phyloP scores from a whole-genome alignment of 1,284 basidiomycete genomes.

The Rhodotorula sp. region DNA sequence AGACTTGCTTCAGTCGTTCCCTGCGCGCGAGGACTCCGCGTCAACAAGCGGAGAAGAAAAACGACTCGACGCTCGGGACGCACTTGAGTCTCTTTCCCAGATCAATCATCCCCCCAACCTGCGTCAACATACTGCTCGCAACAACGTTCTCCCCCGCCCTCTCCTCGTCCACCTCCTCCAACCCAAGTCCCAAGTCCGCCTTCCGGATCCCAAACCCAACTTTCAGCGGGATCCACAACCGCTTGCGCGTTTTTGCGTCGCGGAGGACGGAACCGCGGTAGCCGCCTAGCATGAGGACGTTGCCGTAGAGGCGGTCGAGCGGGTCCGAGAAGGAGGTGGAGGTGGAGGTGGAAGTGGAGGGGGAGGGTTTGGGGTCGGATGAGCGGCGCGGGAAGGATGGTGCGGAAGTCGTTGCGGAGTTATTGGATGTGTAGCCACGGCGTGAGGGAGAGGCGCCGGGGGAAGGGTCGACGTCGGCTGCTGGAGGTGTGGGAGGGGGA shows the following conservation, averaged over 20 bases:
- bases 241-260: slow-evolving; percentile 43
- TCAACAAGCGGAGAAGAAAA: too few species aligned
- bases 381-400: background rate
- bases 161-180: slow-evolving; percentile 39
- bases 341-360: too few species aligned
- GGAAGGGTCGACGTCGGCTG: background rate
- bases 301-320: slow-evolving; percentile 45
- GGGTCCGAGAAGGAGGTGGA: slow-evolving; percentile 13
- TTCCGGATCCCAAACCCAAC: slow-evolving; percentile 45
- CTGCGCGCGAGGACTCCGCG: too few species aligned
- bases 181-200: slow-evolving; percentile 45
- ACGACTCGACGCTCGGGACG: background rate
- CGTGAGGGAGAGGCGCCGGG: background rate
- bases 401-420: background rate
- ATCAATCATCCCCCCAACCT: slow-evolving; percentile 46
- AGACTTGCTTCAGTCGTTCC: slow-evolving; percentile 25
- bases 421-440: background rate
- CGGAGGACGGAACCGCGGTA: slow-evolving; percentile 47
- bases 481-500: slow-evolving; percentile 1
- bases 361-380: slow-evolving; percentile 1
- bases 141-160: slow-evolving; percentile 44
- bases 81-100: slow-evolving; percentile 45
- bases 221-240: slow-evolving; percentile 47
- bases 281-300: slow-evolving; percentile 47
- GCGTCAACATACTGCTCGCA: slow-evolving; percentile 43